Conservation (phyloP, 2,329 filamentous ascomycete genomes). For the Trichoderma lentiforme region DNA sequence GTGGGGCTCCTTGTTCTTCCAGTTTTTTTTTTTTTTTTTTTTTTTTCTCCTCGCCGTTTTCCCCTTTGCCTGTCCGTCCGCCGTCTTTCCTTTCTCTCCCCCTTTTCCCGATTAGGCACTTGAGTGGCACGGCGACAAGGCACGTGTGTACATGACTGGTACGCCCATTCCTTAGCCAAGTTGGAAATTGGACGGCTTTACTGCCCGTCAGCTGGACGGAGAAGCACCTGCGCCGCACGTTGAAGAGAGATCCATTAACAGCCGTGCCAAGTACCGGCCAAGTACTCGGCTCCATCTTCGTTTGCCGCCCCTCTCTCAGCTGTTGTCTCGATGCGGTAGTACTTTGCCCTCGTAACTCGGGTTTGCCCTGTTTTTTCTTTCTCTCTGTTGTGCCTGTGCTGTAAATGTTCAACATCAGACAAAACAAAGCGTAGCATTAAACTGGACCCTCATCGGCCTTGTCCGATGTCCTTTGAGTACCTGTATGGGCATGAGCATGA, state of each 20-base stretch:
- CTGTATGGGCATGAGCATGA: neutral
- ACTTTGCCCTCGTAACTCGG: neutral
- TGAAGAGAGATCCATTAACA: neutral
- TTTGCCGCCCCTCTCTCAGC: neutral
- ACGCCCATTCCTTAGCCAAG: neutral
- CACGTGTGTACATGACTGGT: neutral
- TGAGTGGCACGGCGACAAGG: neutral
- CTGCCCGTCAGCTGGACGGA: neutral
- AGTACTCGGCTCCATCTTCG: neutral
- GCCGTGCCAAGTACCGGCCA: neutral
- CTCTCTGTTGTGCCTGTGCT: neutral
- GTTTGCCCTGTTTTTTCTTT: neutral
- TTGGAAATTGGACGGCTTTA: neutral
- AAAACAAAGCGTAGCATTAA: constrained; percentile 2
- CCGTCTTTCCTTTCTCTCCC: neutral
- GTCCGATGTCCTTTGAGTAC: neutral
- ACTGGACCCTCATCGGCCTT: constrained; percentile 6
- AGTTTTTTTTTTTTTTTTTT: neutral
- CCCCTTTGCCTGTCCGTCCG: neutral
- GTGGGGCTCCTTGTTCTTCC: constrained; percentile 1
- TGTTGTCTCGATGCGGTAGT: neutral
- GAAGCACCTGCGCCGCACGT: neutral
- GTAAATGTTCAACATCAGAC: neutral
- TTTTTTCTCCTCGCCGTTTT: neutral
- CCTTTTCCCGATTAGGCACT: constrained; percentile 13